Conservation (phyloP, 2,329 filamentous ascomycete species). For the Ophiostoma novo-ulmi region DNA sequence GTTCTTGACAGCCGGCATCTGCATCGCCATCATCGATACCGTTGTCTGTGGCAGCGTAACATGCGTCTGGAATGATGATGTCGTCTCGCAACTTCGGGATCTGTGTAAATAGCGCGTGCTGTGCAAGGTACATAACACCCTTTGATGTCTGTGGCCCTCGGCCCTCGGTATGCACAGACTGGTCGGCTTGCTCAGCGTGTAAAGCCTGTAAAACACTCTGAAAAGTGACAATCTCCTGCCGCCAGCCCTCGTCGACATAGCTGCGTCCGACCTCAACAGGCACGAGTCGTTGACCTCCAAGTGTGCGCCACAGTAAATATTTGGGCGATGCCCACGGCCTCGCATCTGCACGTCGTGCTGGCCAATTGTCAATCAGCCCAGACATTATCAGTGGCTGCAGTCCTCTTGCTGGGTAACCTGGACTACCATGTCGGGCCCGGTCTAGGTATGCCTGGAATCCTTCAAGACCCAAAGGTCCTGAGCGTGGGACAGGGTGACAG, state of each 20-base stretch:
- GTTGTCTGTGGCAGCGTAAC: constrained; percentile 60
- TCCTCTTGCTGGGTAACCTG: constrained; percentile 32
- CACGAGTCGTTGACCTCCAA: constrained; percentile 72
- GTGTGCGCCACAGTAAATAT: constrained; percentile 70
- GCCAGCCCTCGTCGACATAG: constrained; percentile 82
- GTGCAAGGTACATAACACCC: constrained; percentile 75
- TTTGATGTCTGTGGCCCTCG: not conserved
- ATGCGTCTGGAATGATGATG: constrained; percentile 77
- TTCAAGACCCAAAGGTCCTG: constrained; percentile 48
- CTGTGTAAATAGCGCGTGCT: constrained; percentile 81
- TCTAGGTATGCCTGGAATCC: constrained; percentile 59
- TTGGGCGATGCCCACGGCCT: constrained; percentile 65
- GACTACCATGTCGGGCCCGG: constrained; percentile 24
- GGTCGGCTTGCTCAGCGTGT: not conserved
- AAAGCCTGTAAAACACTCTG: constrained; percentile 56
- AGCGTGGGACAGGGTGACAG: constrained; percentile 38
- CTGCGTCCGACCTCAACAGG: constrained; percentile 81
- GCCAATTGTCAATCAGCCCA: constrained; percentile 64
- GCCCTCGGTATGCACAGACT: not conserved
- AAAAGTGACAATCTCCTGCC: constrained; percentile 74
- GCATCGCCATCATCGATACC: constrained; percentile 28
- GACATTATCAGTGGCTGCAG: constrained; percentile 65
- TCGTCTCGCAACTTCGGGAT: constrained; percentile 72
- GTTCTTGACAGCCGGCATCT: not conserved
- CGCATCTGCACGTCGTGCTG: constrained; percentile 52